phyloP scores from a whole-genome alignment of 2,329 filamentous ascomycete genomes.

The Boeremia exigua region DNA sequence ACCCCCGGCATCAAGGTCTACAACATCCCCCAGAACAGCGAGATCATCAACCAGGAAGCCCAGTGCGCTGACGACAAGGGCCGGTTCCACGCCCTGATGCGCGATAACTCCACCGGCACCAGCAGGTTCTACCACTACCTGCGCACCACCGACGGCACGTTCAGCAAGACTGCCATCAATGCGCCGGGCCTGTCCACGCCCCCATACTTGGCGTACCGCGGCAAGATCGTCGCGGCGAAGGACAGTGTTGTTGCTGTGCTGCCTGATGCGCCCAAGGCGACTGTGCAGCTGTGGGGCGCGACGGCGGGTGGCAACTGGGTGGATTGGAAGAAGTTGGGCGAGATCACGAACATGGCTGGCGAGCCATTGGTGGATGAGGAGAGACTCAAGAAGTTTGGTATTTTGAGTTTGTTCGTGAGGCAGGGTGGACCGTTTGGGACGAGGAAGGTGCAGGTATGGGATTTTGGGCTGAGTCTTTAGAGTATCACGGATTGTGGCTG shows the following conservation, averaged over 20 bases:
- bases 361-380: conserved; percentile 44
- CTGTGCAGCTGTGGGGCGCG: conserved; percentile 37
- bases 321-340: conserved; percentile 41
- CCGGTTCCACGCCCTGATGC: conserved; percentile 58
- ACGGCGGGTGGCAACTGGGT: conserved; percentile 34
- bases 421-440: conserved; percentile 43
- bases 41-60: conserved; percentile 60
- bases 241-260: conserved; percentile 40
- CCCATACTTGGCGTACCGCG: conserved; percentile 42
- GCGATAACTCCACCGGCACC: conserved; percentile 47
- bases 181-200: conserved; percentile 36
- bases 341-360: conserved; percentile 39
- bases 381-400: conserved; percentile 28
- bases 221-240: conserved; percentile 37
- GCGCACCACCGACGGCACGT: conserved; percentile 33
- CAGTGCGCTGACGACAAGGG: conserved; percentile 56
- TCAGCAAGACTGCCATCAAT: conserved; percentile 41
- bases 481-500: neutral
- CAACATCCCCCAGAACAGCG: conserved; percentile 53
- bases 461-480: conserved; percentile 33
- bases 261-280: conserved; percentile 39
- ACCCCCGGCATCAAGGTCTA: conserved; percentile 54
- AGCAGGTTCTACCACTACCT: conserved; percentile 44
- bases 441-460: conserved; percentile 45
- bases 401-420: conserved; percentile 44